Percentiles rank a stretch among this genome's conserved stretches.
These are phyloP conservation scores for Pachysandra terminalis DNA, from an alignment of 164 flowering plant genomes.

Conservation along the genomic window DNA sequence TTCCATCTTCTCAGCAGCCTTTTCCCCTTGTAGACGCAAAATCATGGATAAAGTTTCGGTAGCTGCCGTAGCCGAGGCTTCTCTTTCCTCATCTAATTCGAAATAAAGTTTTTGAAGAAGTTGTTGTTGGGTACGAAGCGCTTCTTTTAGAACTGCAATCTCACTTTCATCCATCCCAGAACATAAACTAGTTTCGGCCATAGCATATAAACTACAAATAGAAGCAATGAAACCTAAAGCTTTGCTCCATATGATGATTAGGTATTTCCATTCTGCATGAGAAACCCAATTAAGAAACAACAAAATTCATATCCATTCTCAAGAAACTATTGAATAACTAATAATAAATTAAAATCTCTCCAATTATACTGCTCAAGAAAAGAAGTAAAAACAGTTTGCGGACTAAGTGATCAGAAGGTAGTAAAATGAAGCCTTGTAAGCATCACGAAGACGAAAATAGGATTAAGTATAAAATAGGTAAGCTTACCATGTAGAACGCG, in stretches of 20 bases:
- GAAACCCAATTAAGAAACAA: background rate
- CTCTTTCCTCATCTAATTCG: slow-evolving; percentile 85
- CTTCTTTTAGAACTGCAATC: slow-evolving; percentile 47
- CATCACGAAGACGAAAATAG: background rate
- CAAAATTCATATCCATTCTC: background rate
- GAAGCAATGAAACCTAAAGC: background rate
- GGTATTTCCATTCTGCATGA: background rate
- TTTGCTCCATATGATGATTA: background rate
- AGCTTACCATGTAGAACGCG: background rate
- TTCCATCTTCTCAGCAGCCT: slow-evolving; percentile 78
- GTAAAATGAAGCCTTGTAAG: background rate
- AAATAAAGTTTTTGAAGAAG: slow-evolving; percentile 62
- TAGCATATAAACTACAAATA: slow-evolving; percentile 7
- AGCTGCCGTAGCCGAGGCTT: slow-evolving; percentile 74
- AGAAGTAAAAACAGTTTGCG: background rate
- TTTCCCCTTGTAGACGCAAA: slow-evolving; percentile 77
- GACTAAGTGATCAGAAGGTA: background rate
- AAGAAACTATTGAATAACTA: background rate
- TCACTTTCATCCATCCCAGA: slow-evolving; percentile 28
- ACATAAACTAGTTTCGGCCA: slow-evolving; percentile 24
- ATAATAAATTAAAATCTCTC: background rate
- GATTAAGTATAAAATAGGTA: background rate
- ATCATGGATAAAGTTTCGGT: slow-evolving; percentile 85
- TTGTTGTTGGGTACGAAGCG: slow-evolving; percentile 58
- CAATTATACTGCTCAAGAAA: background rate